Conservation (phyloP, 768 basidiomycete species). For the Hypholoma sublateritium region DNA sequence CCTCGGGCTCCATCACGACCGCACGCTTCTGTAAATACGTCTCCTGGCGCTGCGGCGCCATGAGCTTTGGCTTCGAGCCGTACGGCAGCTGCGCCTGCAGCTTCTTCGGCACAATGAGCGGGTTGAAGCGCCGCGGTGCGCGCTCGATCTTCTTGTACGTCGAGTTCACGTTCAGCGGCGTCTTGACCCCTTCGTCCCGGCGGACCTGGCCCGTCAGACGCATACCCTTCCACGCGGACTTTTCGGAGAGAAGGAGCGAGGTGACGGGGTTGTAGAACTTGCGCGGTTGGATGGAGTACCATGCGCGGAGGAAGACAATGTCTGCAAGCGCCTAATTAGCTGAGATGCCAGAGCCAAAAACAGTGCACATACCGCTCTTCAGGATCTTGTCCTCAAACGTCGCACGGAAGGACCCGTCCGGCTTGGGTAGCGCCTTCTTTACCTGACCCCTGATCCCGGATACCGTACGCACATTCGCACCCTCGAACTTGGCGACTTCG, state of each 20-base stretch:
- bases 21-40: constrained; percentile 96
- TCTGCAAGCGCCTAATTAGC: constrained; percentile 43
- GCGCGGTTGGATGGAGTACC: constrained; percentile 94
- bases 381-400: constrained; percentile 98
- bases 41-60: constrained; percentile 66
- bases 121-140: constrained; percentile 82
- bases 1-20: constrained; percentile 93
- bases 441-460: constrained; percentile 96
- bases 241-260: constrained; percentile 81
- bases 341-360: neutral
- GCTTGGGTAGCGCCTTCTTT: constrained; percentile 94
- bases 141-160: constrained; percentile 85
- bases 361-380: constrained; percentile 75
- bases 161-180: constrained; percentile 81
- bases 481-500: constrained; percentile 98
- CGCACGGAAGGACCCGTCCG: constrained; percentile 93
- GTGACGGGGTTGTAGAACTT: constrained; percentile 97
- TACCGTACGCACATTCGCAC: constrained; percentile 93
- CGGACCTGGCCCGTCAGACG: constrained; percentile 92
- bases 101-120: constrained; percentile 83
- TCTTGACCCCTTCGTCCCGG: constrained; percentile 80
- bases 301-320: constrained; percentile 92
- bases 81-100: constrained; percentile 91
- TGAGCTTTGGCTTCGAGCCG: constrained; percentile 87
- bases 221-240: constrained; percentile 90